Evolutionary conservation across 257 asterid genomes (phyloP).

Genomic region (Craterostigma plantagineum): DNA sequence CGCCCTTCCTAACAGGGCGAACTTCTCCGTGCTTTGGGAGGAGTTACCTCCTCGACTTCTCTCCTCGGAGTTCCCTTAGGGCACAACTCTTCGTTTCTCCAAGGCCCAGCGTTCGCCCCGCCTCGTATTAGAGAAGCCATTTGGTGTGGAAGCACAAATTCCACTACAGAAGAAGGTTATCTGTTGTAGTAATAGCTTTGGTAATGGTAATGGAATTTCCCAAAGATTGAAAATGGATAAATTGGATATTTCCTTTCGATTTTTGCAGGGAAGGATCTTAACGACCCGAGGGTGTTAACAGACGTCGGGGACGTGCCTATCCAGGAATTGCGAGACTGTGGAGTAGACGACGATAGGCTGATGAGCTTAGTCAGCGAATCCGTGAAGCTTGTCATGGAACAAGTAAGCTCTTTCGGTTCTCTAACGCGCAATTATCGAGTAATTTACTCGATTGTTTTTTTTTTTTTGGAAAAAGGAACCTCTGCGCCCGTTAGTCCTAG

Average conservation of each 20-base stretch:
- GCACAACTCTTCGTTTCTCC: slow-evolving; percentile 95
- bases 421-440: not conserved
- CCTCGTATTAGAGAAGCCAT: slow-evolving; percentile 99
- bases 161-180: slow-evolving; percentile 98
- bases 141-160: slow-evolving; percentile 98
- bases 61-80: slow-evolving; percentile 98
- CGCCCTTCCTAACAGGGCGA: slow-evolving; percentile 40
- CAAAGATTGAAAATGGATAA: too few species aligned
- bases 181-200: too few species aligned
- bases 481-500: slow-evolving; percentile 82
- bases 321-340: slow-evolving; percentile 88
- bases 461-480: slow-evolving; percentile 31
- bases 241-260: too few species aligned
- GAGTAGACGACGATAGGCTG: slow-evolving; percentile 78
- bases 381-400: slow-evolving; percentile 88
- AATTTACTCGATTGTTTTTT: not conserved
- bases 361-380: slow-evolving; percentile 75
- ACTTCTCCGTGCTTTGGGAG: slow-evolving; percentile 83
- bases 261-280: slow-evolving; percentile 60
- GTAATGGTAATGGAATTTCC: too few species aligned
- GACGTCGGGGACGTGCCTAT: slow-evolving; percentile 95
- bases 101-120: slow-evolving; percentile 99
- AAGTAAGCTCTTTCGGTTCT: slow-evolving; percentile 44
- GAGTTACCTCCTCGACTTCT: slow-evolving; percentile 60
- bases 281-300: slow-evolving; percentile 70